Base-by-base conservation (phyloP, 768 basidiomycete species). In the Cystofilobasidium capitatum region DNA sequence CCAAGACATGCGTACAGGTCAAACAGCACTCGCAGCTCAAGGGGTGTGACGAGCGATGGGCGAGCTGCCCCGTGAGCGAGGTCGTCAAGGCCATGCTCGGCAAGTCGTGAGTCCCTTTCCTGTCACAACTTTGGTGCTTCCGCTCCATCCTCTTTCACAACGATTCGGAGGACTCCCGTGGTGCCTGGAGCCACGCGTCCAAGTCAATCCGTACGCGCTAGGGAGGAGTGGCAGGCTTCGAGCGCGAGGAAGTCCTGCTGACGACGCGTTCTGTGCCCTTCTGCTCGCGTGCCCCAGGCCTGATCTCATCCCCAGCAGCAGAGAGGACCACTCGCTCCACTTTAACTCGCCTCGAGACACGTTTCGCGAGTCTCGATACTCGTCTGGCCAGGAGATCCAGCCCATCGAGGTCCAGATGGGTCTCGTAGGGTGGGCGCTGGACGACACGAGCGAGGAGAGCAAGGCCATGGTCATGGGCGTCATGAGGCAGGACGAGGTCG, bases 361-460 rank as follows among this genome's bases (percentile, higher is more conserved):
- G 14, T 35, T 47, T 36, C 58, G 65, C 35, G 58, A 59, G 29
- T 44, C 65, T 2, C 42, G 44, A 16, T 66, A 59, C 37, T 33
- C 62, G 39, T 54, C 65, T 3, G 57, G 45, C 8, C 35, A 24
- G 16, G 55, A 40, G 17, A 16, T n/a, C 33, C 44, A 44, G 24
- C 57, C 65, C 13, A 54, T 66, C 29, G 65, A 66, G 44, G 65
- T 66, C 47, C 58, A 66, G 33, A 36, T 35, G 12, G 65, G 65
- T 10, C 44, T 66, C 14, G 44, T 66, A 31, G 58, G 65, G 13
- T 66, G 65, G 65, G 65, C 65, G 33, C 59, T 66, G 26, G 65
- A 66, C 59, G 65, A 66, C 58, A 57, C 65, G 58, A 58, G 55
- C 22, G 47, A 45, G n/a, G 58, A 60, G 29, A 59, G 57, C 16